A percentile compares a stretch with the other conserved stretches of the same genome.
Evolutionary conservation across 2,329 filamentous ascomycete species (phyloP).

Genomic region (Phoma sp.): DNA sequence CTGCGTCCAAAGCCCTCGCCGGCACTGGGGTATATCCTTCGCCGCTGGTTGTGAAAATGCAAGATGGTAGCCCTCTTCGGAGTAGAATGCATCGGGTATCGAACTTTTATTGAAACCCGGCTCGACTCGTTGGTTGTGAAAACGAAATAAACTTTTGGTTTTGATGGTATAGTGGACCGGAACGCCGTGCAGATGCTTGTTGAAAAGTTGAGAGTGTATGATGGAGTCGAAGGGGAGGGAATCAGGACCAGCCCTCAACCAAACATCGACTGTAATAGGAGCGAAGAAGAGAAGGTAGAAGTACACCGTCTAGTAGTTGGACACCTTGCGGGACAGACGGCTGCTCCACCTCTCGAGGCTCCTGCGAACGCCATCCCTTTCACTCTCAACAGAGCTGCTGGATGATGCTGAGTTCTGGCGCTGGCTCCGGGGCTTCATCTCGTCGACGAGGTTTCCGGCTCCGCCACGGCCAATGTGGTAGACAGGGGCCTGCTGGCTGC

Average conservation of each 20-base stretch:
- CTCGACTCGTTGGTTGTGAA: constrained; percentile 42
- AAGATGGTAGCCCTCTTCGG: constrained; percentile 35
- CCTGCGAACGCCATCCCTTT: constrained; percentile 37
- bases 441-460: constrained; percentile 60
- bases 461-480: constrained; percentile 70
- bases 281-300: constrained; percentile 12
- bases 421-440: constrained; percentile 39
- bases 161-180: constrained; percentile 16
- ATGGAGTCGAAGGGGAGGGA: constrained; percentile 34
- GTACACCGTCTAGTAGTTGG: constrained; percentile 28
- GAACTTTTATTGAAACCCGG: constrained; percentile 17
- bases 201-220: background rate
- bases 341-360: constrained; percentile 47
- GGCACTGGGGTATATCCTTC: constrained; percentile 43
- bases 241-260: constrained; percentile 49
- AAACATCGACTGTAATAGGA: constrained; percentile 13
- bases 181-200: constrained; percentile 34
- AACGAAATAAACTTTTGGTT: constrained; percentile 25
- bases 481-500: constrained; percentile 62
- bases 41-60: constrained; percentile 42
- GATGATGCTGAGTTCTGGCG: constrained; percentile 42
- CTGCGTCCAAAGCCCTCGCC: constrained; percentile 36
- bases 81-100: constrained; percentile 20
- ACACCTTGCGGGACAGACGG: constrained; percentile 43
- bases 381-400: constrained; percentile 33